Base-by-base conservation (phyloP, 257 asterid genomes). In the Primulina tabacum region DNA sequence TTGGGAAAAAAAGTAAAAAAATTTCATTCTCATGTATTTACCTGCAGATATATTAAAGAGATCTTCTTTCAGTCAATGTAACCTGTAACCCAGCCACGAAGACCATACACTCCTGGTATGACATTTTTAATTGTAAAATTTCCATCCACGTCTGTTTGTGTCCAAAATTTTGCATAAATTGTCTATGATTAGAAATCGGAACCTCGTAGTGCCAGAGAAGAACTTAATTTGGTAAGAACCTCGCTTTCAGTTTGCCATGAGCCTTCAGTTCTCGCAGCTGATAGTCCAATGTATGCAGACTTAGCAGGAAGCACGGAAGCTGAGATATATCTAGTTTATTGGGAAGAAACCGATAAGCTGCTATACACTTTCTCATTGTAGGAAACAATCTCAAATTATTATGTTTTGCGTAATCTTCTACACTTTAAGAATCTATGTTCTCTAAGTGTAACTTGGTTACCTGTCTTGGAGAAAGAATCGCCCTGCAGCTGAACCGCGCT, bases 241-340 rank as follows among this genome's bases (percentile, higher is more conserved):
- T 85, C 81, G 88, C 90, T 85, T 72, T 85, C 88, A 52, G 55
- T 77, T 74, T 85, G 90, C 88, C 90, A 85, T 57, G 86, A 79
- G 34, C 88, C 88, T 53, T 63, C 58, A 10, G 83, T 75, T 81
- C 35, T 77, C 59, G 88, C 86, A 26, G 65, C 76, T 71, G 90
- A 83, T 73, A 86, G 67, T 52, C 88, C 88, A 64, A 81, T 57
- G 26, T 73, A 79, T 60, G 86, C 83, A 69, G 75, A 72, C 69
- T 83, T 85, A 0, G 88, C 85, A 26, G 82, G 82, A 32, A 86
- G 50, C 5, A 69, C 64, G 9, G 84, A 77, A 35, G 74, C 79
- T 2, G 82, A 83, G 18, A 81, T 65, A n/a, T 65, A 85, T 77
- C 88, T 85, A 68, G 18, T 71, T 35, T 61, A 67, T 53, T 32